A percentile compares a stretch with the other conserved stretches of the same genome.
Evolutionary conservation across 306 rosid genomes (phyloP).

Genomic region (Glycine tomentella): DNA sequence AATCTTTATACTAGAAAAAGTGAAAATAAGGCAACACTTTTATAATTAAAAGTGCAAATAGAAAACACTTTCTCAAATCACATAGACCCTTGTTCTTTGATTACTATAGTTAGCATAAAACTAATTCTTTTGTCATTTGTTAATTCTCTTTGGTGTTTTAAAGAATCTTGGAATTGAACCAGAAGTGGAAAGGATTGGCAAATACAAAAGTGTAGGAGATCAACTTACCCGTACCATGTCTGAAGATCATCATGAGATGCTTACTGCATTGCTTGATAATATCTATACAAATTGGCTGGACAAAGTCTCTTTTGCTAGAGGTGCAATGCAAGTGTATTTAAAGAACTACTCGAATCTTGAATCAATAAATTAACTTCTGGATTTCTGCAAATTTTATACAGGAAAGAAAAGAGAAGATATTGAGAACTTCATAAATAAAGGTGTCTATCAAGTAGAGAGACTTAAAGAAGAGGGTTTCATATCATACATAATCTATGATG

Average conservation of each 20-base stretch:
- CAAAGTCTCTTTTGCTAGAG: slow-evolving; percentile 76
- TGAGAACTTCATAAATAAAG: slow-evolving; percentile 81
- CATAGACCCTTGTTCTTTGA: slow-evolving; percentile 8
- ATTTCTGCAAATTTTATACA: slow-evolving; percentile 48
- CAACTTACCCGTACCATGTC: slow-evolving; percentile 80
- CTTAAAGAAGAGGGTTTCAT: slow-evolving; percentile 92
- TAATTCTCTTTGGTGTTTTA: slow-evolving; percentile 68
- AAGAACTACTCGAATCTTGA: slow-evolving; percentile 44
- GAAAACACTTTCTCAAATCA: neutral
- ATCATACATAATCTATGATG: slow-evolving; percentile 82
- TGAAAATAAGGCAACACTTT: neutral
- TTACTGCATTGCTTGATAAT: slow-evolving; percentile 86
- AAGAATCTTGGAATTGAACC: slow-evolving; percentile 93
- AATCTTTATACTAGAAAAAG: neutral
- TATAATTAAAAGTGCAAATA: neutral
- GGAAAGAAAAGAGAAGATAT: slow-evolving; percentile 81
- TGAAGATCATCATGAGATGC: slow-evolving; percentile 84
- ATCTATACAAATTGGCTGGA: slow-evolving; percentile 90
- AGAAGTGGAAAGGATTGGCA: slow-evolving; percentile 89
- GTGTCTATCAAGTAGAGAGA: slow-evolving; percentile 80
- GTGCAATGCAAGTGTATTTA: slow-evolving; percentile 65
- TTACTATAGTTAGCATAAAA: slow-evolving; percentile 41
- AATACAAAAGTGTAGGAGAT: slow-evolving; percentile 95
- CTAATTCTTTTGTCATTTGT: neutral
- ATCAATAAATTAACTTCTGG: slow-evolving; percentile 39